Evolutionary conservation across 2,329 filamentous ascomycete species (phyloP), one percentile per base, ranked within the genome.

Genomic region (Cryphonectria carpinicola): DNA sequence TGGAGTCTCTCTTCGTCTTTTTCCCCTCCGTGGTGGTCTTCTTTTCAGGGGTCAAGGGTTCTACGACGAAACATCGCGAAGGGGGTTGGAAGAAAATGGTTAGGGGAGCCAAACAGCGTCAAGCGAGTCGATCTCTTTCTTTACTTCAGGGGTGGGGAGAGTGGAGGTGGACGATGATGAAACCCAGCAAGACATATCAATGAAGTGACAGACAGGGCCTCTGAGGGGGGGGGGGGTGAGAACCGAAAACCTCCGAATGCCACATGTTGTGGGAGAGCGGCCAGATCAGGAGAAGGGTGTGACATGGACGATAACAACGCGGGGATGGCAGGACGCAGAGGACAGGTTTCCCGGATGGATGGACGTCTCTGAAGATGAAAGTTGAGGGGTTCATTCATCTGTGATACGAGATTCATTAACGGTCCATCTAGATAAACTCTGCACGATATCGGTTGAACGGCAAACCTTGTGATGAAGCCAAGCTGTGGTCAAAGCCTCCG

Each of bases 31-130:
- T 49, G 22, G 22, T 49, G 43, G 46, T n/a, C 22, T 49, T 49
- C 11, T 49, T 49, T 11, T 22, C 54, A 58, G 54, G 54, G 54
- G 54, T 58, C 54, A 58, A 58, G 54, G 52, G 28, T 58, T 58
- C 25, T 58, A 28, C 28, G 54, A 58, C 54, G 54, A 58, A 58
- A 58, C 54, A 58, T 58, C 4, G 54, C 28, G 25, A 35, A 28
- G 25, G 13, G 25, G 28, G 28, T 28, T 22, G 43, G 19, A 49
- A 49, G 46, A 49, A n/a, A n/a, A 22, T 49, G 46, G 28, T 58
- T 58, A 35, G 25, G 54, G 54, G 11, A 56, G 46, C 46, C 52
- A 56, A 58, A 35, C 25, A 58, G 25, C 13, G 43, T 28, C 52
- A 28, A 56, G 52, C 52, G 52, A 28, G 25, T 58, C 25, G 11